phyloP scores from a whole-genome alignment of 495 filamentous ascomycete genomes.

The Podospora sp. region DNA sequence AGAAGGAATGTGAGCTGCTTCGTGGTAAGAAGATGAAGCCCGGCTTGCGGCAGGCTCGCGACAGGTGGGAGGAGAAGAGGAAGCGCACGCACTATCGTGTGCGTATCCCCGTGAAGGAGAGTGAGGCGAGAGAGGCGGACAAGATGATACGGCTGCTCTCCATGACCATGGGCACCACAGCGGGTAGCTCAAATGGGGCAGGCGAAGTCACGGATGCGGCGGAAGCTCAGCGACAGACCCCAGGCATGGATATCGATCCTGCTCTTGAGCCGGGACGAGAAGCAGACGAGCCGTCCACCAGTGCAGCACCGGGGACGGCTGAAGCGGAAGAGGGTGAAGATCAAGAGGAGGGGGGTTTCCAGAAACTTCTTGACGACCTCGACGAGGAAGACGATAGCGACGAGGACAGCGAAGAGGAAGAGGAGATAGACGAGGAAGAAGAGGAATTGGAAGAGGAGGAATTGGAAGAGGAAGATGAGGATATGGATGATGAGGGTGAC shows the following conservation, averaged over 20 bases:
- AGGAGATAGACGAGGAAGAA: conserved; percentile 20
- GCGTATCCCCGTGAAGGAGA: conserved; percentile 43
- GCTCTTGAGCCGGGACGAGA: background rate
- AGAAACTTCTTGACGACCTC: conserved; percentile 9
- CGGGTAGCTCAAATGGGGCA: background rate
- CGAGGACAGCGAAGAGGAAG: conserved; percentile 19
- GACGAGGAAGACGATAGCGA: conserved; percentile 16
- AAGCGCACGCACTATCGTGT: conserved; percentile 39
- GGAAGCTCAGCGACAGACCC: background rate
- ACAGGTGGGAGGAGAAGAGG: conserved; percentile 30
- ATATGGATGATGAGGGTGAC: conserved; percentile 20
- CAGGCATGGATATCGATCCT: background rate
- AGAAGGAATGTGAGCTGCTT: conserved; percentile 41
- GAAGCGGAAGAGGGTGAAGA: conserved; percentile 13
- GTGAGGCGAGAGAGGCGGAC: conserved; percentile 35
- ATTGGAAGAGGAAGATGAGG: conserved; percentile 22
- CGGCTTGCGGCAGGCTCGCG: conserved; percentile 26
- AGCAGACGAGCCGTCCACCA: background rate
- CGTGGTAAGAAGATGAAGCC: conserved; percentile 34
- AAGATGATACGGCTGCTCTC: conserved; percentile 38
- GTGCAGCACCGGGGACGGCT: conserved; percentile 18
- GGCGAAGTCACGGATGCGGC: background rate
- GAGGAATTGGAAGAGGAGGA: conserved; percentile 27
- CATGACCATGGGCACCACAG: background rate
- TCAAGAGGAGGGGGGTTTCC: conserved; percentile 5